Conservation (phyloP, 148 eudicot species). For the Chenopodium quinoa region DNA sequence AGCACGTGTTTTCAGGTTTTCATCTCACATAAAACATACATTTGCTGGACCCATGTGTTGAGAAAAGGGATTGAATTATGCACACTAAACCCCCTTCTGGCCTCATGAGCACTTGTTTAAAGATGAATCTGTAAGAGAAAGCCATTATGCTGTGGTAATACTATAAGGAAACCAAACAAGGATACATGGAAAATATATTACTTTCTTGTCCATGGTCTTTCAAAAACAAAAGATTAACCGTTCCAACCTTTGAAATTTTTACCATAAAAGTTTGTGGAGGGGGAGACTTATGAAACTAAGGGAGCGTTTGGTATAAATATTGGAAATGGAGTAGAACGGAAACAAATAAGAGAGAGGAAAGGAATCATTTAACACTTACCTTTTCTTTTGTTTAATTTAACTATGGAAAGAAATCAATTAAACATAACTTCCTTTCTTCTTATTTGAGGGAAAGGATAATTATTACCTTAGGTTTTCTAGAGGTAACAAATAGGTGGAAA, state of each 20-base stretch:
- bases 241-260: not conserved
- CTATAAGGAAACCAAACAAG: not conserved
- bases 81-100: not conserved
- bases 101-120: not conserved
- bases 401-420: too few relatives aligned
- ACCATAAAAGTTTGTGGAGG: not conserved
- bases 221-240: not conserved
- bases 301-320: too few relatives aligned
- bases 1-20: not conserved
- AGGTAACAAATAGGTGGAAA: too few relatives aligned
- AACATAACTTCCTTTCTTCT: too few relatives aligned
- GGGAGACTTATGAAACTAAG: not conserved
- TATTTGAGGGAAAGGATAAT: too few relatives aligned
- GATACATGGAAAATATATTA: not conserved
- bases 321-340: too few relatives aligned
- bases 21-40: not conserved
- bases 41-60: not conserved
- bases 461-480: too few relatives aligned
- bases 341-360: too few relatives aligned
- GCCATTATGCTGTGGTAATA: not conserved
- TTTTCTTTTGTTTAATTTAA: too few relatives aligned
- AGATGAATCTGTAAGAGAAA: constrained; percentile 1
- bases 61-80: not conserved
- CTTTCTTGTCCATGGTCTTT: not conserved
- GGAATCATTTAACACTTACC: too few relatives aligned